Evolutionary conservation across 305 asterid genomes (phyloP), one percentile per base, ranked within the genome.

Genomic region (Solanum hybrid): DNA sequence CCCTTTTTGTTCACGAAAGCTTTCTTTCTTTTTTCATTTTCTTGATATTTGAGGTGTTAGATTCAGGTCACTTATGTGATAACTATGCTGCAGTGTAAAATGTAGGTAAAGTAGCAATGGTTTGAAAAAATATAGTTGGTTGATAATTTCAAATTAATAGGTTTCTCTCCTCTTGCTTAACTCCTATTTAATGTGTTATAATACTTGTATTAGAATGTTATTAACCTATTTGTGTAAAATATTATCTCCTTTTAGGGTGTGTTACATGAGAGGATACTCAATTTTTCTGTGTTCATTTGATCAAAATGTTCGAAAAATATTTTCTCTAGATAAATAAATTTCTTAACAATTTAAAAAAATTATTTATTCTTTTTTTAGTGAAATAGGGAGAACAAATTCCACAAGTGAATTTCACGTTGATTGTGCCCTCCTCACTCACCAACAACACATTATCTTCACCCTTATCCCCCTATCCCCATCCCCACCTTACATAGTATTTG

Each of bases 31-130:
- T 90, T 88, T 79, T 86, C 88, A 17, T 75, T 90, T 89, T 87
- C 89, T 89, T 89, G 86, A 73, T 45, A 79, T 20, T 89, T 87
- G 82, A 85, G 90, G 90, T 91, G 89, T 92, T 91, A 92, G 92
- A 89, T 87, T 88, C 89, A 32, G 32, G 45, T 90, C 88, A 39
- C 65, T 24, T 86, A 73, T 78, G 70, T 84, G 81, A 87, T 91
- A 76, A 57, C 79, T 81, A 4, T 29, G 34, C 38, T 89, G 90
- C 81, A 89, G 90, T 90, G 92, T 90, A 89, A 79, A 87, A 89
- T 91, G 90, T 91, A 91, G 89, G 90, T 61, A 79, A 90, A 81
- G 5, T 91, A 81, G 89, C 36, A 89, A 86, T 86, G 89, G 79
- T 92, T 80, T 90, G 89, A 20, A 61, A 86, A 89, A 81, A 91